Evolutionary conservation across 129 eudicot genomes (phyloP).

Genomic region (Arctium lappa): DNA sequence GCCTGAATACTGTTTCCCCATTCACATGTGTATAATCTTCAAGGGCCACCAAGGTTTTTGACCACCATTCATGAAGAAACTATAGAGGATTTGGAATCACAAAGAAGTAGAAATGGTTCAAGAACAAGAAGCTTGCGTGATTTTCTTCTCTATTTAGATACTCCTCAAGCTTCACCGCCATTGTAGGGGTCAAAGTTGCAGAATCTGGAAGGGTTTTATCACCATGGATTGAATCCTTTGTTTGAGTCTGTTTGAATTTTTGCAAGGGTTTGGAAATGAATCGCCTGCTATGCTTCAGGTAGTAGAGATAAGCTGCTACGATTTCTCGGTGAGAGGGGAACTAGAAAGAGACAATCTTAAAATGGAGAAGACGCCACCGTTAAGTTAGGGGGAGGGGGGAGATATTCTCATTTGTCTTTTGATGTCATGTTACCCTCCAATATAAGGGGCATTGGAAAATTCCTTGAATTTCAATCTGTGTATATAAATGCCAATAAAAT

Average conservation of each 20-base stretch:
- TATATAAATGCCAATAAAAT: no score
- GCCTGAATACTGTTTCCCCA: background rate
- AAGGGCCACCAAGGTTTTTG: conserved; percentile 86
- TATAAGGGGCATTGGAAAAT: no score
- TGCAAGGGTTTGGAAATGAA: background rate
- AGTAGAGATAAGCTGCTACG: no score
- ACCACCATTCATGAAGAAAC: conserved; percentile 86
- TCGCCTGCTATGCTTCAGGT: no score
- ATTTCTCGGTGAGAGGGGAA: no score
- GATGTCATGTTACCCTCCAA: no score
- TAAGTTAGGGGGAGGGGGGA: no score
- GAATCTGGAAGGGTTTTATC: conserved; percentile 17
- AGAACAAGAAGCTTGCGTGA: conserved; percentile 82
- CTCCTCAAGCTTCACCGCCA: conserved; percentile 37
- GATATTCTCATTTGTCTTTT: no score
- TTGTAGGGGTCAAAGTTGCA: conserved; percentile 10
- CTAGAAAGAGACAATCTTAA: no score
- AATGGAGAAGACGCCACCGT: no score
- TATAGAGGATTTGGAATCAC: conserved; percentile 79
- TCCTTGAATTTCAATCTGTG: no score
- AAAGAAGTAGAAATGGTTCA: conserved; percentile 67
- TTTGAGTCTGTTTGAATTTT: conserved; percentile 28
- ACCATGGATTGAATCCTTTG: conserved; percentile 52
- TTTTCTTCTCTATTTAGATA: conserved; percentile 35
- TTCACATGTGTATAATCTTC: conserved; percentile 51